Base-by-base conservation (phyloP, 495 filamentous ascomycete genomes). In the Neurospora africana region DNA sequence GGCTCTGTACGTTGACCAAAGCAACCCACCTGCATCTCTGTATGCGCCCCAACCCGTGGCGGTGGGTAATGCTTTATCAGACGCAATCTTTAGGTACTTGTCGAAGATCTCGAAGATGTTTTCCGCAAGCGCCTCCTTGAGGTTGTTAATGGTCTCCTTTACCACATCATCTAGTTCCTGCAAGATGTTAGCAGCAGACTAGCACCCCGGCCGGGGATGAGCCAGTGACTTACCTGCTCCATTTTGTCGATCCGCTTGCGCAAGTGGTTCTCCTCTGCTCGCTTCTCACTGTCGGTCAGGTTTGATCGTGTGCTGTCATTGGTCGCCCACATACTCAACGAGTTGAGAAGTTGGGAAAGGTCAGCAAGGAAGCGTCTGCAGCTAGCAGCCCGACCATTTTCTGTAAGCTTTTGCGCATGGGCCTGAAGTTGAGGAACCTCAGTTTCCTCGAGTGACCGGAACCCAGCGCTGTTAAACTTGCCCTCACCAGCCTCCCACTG, bases 1-100 rank as follows among this genome's bases (percentile, higher is more conserved):
- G n/a, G 90, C 90, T 78, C 87, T 88, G 74, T 91, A 92, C 0
- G 90, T 90, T 3, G 80, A 33, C 83, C 83, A 91, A 39, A 74
- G 72, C 23, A 87, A 74, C 6, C 87, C 89, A 35, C 88, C 86
- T n/a, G 74, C 72, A 65, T 69, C 41, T 72, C 82, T 80, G 41
- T 77, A 81, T 15, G 79, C 78, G 6, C 86, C 85, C 89, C 89
- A 91, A 38, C 81, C 74, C 3, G 73, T 75, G 21, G 82, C 85
- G 27, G 82, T 88, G 8, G 68, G 15, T 38, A 75, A 75, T 11
- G 85, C 84, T 44, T 74, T 75, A 19, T 77, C 75, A 35, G 80
- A 71, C 17, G 86, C 86, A 35, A 65, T 72, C n/a, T n/a, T n/a
- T n/a, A 36, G 36, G 36, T 36, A 36, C 30, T 70, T 67, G 41